Percentiles rank a stretch among this genome's conserved stretches.
phyloP scores from a whole-genome alignment of 2,329 filamentous ascomycete genomes.

The Onygenales sp. region DNA sequence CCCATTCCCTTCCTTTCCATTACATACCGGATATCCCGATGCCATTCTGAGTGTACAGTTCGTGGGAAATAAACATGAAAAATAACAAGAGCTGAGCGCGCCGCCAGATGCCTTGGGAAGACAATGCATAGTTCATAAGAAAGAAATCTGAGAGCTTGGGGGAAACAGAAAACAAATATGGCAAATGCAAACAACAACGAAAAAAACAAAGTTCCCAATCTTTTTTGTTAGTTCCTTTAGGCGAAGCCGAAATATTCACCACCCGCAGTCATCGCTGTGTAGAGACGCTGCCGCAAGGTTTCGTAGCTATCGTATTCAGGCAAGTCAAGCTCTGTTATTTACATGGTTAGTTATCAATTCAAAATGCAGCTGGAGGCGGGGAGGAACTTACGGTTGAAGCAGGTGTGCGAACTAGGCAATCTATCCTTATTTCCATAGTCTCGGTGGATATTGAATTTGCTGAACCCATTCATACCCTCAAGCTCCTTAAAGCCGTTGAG shows the following conservation, averaged over 20 bases:
- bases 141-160: slow-evolving; percentile 4
- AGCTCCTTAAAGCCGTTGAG: slow-evolving; percentile 98
- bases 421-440: slow-evolving; percentile 96
- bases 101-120: slow-evolving; percentile 10
- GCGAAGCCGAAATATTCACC: slow-evolving; percentile 98
- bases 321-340: slow-evolving; percentile 73
- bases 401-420: slow-evolving; percentile 92
- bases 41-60: slow-evolving; percentile 10
- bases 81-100: slow-evolving; percentile 7
- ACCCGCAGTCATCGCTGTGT: slow-evolving; percentile 95
- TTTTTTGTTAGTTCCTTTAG: slow-evolving; percentile 37
- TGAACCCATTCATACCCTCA: slow-evolving; percentile 98
- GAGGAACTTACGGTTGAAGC: slow-evolving; percentile 85
- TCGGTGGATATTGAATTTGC: slow-evolving; percentile 96
- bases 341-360: not conserved
- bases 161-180: not conserved
- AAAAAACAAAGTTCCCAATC: slow-evolving; percentile 1
- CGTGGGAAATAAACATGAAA: not conserved
- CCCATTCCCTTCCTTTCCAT: not conserved
- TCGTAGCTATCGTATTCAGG: slow-evolving; percentile 98
- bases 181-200: not conserved
- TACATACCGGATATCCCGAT: slow-evolving; percentile 2
- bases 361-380: not conserved
- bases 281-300: slow-evolving; percentile 70
- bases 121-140: slow-evolving; percentile 7